Evolutionary conservation across 495 filamentous ascomycete species (phyloP).

Genomic region (Aspergillus indologenus): DNA sequence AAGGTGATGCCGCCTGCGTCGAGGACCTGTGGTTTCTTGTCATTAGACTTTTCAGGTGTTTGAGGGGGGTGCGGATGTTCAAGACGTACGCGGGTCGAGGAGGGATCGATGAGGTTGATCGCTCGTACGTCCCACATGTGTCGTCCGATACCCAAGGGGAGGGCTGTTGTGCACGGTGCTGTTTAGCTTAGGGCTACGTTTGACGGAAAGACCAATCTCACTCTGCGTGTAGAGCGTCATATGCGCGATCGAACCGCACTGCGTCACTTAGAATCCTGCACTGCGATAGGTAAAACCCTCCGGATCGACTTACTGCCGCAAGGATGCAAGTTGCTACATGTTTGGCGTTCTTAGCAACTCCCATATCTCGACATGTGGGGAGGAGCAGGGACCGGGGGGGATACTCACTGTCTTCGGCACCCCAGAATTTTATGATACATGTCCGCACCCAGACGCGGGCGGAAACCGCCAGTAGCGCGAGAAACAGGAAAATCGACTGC

Average conservation of each 20-base stretch:
- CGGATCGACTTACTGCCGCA: constrained; percentile 4
- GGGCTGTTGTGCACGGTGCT: not conserved
- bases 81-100: constrained; percentile 1
- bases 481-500: constrained; percentile 1
- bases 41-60: no score
- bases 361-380: not conserved
- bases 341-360: not conserved
- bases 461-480: constrained; percentile 2
- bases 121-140: constrained; percentile 8
- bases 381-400: not conserved
- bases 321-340: constrained; percentile 4
- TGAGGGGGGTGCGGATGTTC: not conserved
- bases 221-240: constrained; percentile 9
- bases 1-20: not conserved
- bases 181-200: not conserved
- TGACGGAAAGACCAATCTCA: not conserved
- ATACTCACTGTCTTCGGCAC: constrained; percentile 9
- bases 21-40: no score
- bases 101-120: not conserved
- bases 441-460: constrained; percentile 2
- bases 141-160: constrained; percentile 4
- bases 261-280: not conserved
- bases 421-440: constrained; percentile 1
- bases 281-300: not conserved
- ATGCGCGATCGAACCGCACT: constrained; percentile 7